These are phyloP conservation scores for Sphaerulina musiva DNA, from an alignment of 2,329 filamentous ascomycete genomes.

Conservation along the genomic window DNA sequence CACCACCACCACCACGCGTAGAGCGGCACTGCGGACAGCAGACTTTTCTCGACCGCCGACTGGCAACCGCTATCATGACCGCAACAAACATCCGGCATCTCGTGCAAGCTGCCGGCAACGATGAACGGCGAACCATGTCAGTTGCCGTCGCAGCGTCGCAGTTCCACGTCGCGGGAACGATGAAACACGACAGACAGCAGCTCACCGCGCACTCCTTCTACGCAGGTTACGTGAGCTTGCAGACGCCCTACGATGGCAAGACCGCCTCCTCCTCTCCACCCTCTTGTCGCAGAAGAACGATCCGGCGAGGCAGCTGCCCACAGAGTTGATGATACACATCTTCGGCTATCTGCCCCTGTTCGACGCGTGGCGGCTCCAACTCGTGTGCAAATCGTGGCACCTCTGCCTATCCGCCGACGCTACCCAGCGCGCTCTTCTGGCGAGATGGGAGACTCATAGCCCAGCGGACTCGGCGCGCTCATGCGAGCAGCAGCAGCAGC, in stretches of 20 bases:
- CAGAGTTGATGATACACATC: slow-evolving; percentile 35
- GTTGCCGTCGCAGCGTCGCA: neutral
- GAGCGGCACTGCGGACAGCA: neutral
- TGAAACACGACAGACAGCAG: neutral
- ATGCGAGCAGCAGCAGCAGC: neutral
- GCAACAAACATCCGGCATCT: slow-evolving; percentile 1
- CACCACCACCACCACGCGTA: neutral
- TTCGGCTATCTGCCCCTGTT: slow-evolving; percentile 28
- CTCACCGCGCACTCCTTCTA: neutral
- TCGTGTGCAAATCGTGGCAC: slow-evolving; percentile 34
- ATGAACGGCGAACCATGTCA: neutral
- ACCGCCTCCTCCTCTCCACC: slow-evolving; percentile 4
- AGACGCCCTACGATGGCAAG: slow-evolving; percentile 8
- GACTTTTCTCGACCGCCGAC: neutral
- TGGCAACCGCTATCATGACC: no score
- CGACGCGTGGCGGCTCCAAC: slow-evolving; percentile 28
- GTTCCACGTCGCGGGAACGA: neutral
- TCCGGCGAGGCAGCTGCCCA: slow-evolving; percentile 33
- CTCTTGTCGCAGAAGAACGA: slow-evolving; percentile 25
- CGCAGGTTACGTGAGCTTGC: slow-evolving; percentile 17
- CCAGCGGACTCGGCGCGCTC: slow-evolving; percentile 9
- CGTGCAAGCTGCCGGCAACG: neutral
- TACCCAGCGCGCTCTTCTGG: slow-evolving; percentile 7
- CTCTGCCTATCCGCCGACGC: slow-evolving; percentile 25
- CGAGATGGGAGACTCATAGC: slow-evolving; percentile 10